A percentile compares a stretch with the other conserved stretches of the same genome.
phyloP scores from a whole-genome alignment of 345 rosid genomes.

The Corymbia maculata region DNA sequence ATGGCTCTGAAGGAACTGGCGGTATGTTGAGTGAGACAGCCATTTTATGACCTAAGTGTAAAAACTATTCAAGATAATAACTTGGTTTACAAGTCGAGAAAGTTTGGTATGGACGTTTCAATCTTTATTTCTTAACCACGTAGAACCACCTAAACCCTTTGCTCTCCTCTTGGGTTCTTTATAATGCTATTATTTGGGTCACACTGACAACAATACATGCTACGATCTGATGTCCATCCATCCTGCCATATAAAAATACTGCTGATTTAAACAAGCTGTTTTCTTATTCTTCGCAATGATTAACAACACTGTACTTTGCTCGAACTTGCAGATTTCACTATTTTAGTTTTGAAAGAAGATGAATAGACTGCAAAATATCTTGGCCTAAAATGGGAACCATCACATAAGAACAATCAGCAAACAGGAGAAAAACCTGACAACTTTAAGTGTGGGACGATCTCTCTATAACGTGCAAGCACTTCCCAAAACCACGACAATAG shows the following conservation, averaged over 20 bases:
- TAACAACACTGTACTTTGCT: background rate
- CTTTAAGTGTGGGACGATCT: conserved; percentile 63
- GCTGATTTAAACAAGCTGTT: background rate
- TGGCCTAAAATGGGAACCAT: background rate
- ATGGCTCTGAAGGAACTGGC: background rate
- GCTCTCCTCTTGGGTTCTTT: background rate
- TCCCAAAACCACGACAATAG: conserved; percentile 68
- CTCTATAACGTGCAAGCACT: conserved; percentile 61
- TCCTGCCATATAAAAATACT: background rate
- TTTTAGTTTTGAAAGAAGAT: background rate
- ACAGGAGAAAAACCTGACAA: conserved; percentile 50
- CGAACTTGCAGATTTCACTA: background rate
- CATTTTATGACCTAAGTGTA: background rate
- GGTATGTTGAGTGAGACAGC: background rate
- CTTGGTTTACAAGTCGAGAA: background rate
- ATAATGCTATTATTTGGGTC: background rate
- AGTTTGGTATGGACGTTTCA: background rate
- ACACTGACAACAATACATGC: background rate
- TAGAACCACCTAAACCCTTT: background rate
- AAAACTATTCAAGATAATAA: background rate
- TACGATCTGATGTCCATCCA: background rate
- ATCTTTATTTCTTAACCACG: background rate
- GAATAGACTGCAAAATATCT: background rate
- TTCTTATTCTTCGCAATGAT: background rate
- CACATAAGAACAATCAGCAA: background rate